Evolutionary conservation across 2,329 filamentous ascomycete genomes (phyloP), one percentile per base, ranked within the genome.

Genomic region (Trichoderma cornu-damae): DNA sequence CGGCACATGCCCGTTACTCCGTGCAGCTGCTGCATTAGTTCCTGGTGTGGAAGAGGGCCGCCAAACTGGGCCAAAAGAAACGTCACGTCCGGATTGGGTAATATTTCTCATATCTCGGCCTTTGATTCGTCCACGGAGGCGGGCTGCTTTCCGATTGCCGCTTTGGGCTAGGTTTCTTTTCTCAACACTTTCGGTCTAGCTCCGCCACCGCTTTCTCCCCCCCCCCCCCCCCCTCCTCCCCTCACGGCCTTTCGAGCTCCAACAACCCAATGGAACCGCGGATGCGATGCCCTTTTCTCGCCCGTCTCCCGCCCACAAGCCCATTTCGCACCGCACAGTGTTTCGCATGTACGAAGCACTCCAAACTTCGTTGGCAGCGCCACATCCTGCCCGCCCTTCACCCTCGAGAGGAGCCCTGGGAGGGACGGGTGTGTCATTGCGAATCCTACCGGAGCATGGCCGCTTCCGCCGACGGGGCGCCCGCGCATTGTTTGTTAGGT

Each of bases 131-230:
- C 34, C 14, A 34, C 30, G 18, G 24, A 16, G 14, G 34, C 34
- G 16, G n/a, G n/a, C n/a, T 28, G 35, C 14, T 16, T 34, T 40
- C 1, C 16, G 37, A 14, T 47, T 40, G 14, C 48, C 20, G 24
- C 40, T 56, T 43, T 32, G 14, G 51, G 34, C 46, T 59, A 59
- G 57, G 16, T 18, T 56, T 49, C 50, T 59, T 59, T 20, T 49
- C 57, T 59, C 57, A 46, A n/a, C 28, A n/a, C 22, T 9, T n/a
- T 12, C 32, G 16, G 24, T 16, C 12, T 32, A 42, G 48, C 12
- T 7, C n/a, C 14, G 22, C 28, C 40, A 35, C n/a, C 43, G 16
- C 9, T 24, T 20, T 14, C n/a, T n/a, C n/a, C n/a, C n/a, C n/a
- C n/a, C n/a, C n/a, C n/a, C n/a, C n/a, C n/a, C n/a, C n/a, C n/a